Base-by-base conservation (phyloP, 371 early-diverging fungal genomes). In the Circinella umbellata region DNA sequence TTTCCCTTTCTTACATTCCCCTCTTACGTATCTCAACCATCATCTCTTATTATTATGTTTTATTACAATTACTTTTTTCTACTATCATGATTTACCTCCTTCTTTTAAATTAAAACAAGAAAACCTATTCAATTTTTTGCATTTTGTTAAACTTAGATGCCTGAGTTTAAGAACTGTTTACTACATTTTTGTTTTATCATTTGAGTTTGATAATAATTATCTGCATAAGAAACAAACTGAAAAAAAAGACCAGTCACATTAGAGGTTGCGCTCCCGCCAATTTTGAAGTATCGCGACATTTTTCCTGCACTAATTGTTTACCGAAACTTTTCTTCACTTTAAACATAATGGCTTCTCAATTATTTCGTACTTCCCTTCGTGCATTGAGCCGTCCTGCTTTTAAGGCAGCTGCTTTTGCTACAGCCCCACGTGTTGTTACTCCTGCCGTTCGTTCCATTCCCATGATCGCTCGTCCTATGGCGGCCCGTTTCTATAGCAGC, bases 341-440 rank as follows among this genome's bases (percentile, higher is more conserved):
- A 46, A 47, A 34, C 42, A 64, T 20, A 20, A 81, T 81, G 81
- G 77, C 81, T 66, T 81, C 79, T 65, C 77, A 74, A 20, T 67
- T 82, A 39, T 72, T 82, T 6, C 82, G 80, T 66, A 63, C 73
- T 63, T 78, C 82, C 34, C 71, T 82, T 68, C 80, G 82, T 60
- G 75, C 71, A 60, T 36, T 80, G 59, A 68, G 75, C 36, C 78
- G 78, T 42, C 80, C 82, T 48, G 67, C 67, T 47, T 20, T 78
- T 36, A 74, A 72, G 60, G 70, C 63, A 38, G 64, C 70, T 14
- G 63, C 67, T 59, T 46, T 66, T 46, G 63, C 68, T 42, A 39
- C 61, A 27, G 62, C 67, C 36, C 76, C 75, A 57, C 64, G 69
- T 20, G 66, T 74, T 27, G 10, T 4, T n/a, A 34, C 27, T 34